A percentile compares a stretch with the other conserved stretches of the same genome.
These are phyloP conservation scores for Paraconiothyrium sp. DNA, from an alignment of 2,329 filamentous ascomycete genomes.

Conservation along the genomic window DNA sequence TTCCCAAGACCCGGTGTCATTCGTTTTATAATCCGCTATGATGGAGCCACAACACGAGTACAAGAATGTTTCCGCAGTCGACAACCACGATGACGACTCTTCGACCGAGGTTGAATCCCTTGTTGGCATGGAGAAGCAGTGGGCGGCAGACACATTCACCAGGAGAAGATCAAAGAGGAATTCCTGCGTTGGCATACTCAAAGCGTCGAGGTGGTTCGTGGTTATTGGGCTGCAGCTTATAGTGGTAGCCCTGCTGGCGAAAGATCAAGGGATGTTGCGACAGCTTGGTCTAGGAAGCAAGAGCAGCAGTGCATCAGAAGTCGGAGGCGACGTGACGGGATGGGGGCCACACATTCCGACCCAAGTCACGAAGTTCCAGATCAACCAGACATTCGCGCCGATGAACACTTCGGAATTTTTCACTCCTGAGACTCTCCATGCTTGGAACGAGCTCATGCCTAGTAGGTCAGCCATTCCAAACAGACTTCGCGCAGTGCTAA, in stretches of 20 bases:
- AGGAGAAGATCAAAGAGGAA: conserved; percentile 31
- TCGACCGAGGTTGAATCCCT: conserved; percentile 47
- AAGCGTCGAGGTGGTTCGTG: conserved; percentile 40
- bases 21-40: conserved; percentile 21
- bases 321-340: conserved; percentile 46
- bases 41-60: conserved; percentile 46
- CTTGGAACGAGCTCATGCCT: conserved; percentile 46
- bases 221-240: conserved; percentile 43
- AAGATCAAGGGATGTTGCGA: conserved; percentile 41
- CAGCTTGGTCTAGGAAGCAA: conserved; percentile 29
- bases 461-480: conserved; percentile 21
- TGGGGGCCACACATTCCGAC: conserved; percentile 46
- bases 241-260: conserved; percentile 42
- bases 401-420: conserved; percentile 50
- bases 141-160: conserved; percentile 31
- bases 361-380: conserved; percentile 43
- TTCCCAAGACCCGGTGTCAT: conserved; percentile 33
- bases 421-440: conserved; percentile 40
- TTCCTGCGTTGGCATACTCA: conserved; percentile 25
- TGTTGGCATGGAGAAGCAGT: conserved; percentile 40
- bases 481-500: not conserved
- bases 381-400: conserved; percentile 47
- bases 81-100: conserved; percentile 42
- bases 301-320: conserved; percentile 39
- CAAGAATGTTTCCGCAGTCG: conserved; percentile 34